Base-by-base conservation (phyloP, 768 basidiomycete genomes). In the Dentipellis sp. region DNA sequence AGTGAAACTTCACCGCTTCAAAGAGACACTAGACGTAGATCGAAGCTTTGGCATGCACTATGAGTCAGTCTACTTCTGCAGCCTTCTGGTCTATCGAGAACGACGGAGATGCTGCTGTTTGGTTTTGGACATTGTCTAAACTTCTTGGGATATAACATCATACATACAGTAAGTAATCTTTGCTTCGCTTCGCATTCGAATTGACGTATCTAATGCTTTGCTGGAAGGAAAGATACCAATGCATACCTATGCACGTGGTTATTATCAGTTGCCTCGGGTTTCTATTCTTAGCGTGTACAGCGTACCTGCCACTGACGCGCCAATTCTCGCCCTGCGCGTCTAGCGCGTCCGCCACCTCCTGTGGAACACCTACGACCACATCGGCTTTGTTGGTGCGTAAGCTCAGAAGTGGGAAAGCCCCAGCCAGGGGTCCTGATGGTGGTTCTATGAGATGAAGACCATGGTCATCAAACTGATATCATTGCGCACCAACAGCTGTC, bases 361-460 rank as follows among this genome's bases (percentile, higher is more conserved):
- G 75, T 1, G 78, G 71, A 2, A 99, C 75, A 0, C 92, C 95
- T 22, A 91, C 91, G 6, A 85, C 88, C 2, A 97, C 93, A 65
- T 97, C 94, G 0, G 95, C 95, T 69, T 99, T 99, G 75, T 88
- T 91, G 1, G 95, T 98, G 16, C 95, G 79, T 57, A 97, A 71
- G 64, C 90, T 91, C 22, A 97, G 71, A 8, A 97, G 66, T 0
- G 88, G 86, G 71, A 95, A 89, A 9, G 83, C 73, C 1, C 89
- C 88, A 0, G 82, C 80, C 10, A 97, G 70, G 2, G 90, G 88
- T 4, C 93, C 91, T 85, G 62, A 52, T 29, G 16, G 16, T 46
- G 2, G 22, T 54, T 22, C 34, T 10, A 53, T 45, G 4, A 10
- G 34, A 56, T n/a, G 29, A 53, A 23, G n/a, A 10, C 38, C 40